Percentiles rank a stretch among this genome's conserved stretches.
Conservation (phyloP, 1,139 yeast genomes). For the Diutina scorzettiae region DNA sequence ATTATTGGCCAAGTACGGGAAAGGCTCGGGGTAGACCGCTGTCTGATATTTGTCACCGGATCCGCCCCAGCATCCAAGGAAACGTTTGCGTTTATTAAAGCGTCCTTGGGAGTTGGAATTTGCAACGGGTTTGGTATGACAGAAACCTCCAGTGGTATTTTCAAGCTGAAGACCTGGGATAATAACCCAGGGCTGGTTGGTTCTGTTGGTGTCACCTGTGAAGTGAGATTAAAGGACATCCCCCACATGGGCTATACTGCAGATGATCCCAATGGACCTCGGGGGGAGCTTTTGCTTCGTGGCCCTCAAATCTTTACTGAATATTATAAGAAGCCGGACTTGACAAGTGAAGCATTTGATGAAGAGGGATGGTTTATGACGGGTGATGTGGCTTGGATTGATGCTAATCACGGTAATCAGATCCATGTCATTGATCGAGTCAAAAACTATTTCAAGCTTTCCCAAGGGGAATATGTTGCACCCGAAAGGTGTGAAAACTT, state of each 20-base stretch:
- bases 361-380: constrained; percentile 67
- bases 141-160: constrained; percentile 34
- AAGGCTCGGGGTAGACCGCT: constrained; percentile 26
- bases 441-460: constrained; percentile 67
- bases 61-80: constrained; percentile 34
- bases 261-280: constrained; percentile 8
- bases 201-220: constrained; percentile 21
- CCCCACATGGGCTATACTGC: constrained; percentile 7
- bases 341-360: constrained; percentile 41
- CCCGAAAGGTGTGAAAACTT: constrained; percentile 67
- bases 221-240: constrained; percentile 21
- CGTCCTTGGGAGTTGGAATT: constrained; percentile 26
- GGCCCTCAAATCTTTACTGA: constrained; percentile 55
- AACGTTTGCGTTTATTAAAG: constrained; percentile 29
- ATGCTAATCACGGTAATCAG: constrained; percentile 27
- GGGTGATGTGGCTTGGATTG: constrained; percentile 58
- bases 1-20: constrained; percentile 16
- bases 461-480: constrained; percentile 75
- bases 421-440: constrained; percentile 60
- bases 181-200: constrained; percentile 32
- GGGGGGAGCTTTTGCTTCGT: constrained; percentile 45
- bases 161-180: constrained; percentile 20
- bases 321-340: constrained; percentile 47
- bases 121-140: constrained; percentile 36
- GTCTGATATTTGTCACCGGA: constrained; percentile 21